Evolutionary conservation across 1,284 basidiomycete species (phyloP).

Genomic region (Stereum hirsutum): DNA sequence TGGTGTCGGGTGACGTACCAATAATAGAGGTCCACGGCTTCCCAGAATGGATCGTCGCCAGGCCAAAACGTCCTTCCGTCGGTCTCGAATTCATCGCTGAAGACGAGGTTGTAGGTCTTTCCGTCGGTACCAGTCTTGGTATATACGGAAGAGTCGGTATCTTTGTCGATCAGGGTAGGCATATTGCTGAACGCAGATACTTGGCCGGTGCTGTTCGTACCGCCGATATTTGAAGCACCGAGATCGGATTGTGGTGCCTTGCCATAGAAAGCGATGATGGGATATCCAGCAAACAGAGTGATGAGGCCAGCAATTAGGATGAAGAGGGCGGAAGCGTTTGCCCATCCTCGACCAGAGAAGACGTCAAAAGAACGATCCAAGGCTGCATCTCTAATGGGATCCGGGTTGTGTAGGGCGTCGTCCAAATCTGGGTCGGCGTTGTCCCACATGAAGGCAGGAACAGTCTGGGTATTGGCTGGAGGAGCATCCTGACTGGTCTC

Average conservation of each 20-base stretch:
- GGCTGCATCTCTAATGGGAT: constrained; percentile 51
- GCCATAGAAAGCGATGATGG: constrained; percentile 55
- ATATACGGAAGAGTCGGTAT: constrained; percentile 15
- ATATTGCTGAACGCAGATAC: constrained; percentile 39
- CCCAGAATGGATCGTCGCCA: constrained; percentile 76
- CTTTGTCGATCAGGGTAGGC: constrained; percentile 45
- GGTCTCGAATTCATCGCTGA: constrained; percentile 87
- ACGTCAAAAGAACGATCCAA: constrained; percentile 54
- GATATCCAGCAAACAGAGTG: constrained; percentile 72
- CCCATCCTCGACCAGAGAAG: constrained; percentile 67
- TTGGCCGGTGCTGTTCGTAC: constrained; percentile 61
- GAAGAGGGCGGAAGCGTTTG: constrained; percentile 52
- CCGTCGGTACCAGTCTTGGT: constrained; percentile 61
- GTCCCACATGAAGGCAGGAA: constrained; percentile 66
- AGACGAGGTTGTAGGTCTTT: constrained; percentile 72
- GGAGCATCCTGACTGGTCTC: constrained; percentile 25
- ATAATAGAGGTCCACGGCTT: constrained; percentile 64
- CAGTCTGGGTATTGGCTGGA: constrained; percentile 28
- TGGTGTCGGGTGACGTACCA: constrained; percentile 41
- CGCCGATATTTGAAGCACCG: constrained; percentile 65
- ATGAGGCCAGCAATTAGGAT: constrained; percentile 52
- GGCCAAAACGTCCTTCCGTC: constrained; percentile 75
- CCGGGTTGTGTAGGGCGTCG: constrained; percentile 69
- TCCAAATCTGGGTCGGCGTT: constrained; percentile 69
- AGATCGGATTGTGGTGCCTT: constrained; percentile 17